Evolutionary conservation across 495 filamentous ascomycete species (phyloP).

Genomic region (Talaromyces adpressus): DNA sequence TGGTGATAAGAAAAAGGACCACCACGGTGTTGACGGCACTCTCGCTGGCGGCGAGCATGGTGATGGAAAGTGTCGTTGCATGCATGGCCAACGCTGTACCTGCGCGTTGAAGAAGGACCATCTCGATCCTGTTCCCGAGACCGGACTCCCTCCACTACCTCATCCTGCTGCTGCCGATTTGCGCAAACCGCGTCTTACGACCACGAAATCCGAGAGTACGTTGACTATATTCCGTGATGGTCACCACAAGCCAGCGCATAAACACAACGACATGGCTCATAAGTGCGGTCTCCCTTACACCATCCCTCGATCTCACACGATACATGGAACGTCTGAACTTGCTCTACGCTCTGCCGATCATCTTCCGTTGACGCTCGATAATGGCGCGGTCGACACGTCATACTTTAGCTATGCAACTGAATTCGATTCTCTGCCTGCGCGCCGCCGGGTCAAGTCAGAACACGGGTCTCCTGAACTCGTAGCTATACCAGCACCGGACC

Average conservation of each 20-base stretch:
- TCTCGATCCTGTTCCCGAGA: conserved; percentile 68
- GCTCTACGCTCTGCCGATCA: conserved; percentile 66
- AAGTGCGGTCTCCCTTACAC: conserved; percentile 77
- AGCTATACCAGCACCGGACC: conserved; percentile 27
- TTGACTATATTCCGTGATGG: conserved; percentile 87
- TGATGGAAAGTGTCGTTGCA: conserved; percentile 68
- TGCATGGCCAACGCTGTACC: conserved; percentile 83
- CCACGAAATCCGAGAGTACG: conserved; percentile 74
- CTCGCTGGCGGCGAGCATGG: conserved; percentile 46
- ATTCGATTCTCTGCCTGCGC: conserved; percentile 39
- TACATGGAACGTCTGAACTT: conserved; percentile 51
- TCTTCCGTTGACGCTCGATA: conserved; percentile 38
- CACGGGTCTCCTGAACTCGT: conserved; percentile 62
- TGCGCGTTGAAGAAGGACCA: conserved; percentile 90
- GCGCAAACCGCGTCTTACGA: conserved; percentile 66
- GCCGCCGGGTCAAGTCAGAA: conserved; percentile 58
- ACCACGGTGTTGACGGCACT: conserved; percentile 52
- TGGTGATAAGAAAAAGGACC: conserved; percentile 71
- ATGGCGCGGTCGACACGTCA: conserved; percentile 6
- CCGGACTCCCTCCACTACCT: conserved; percentile 35
- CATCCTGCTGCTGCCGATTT: conserved; percentile 42
- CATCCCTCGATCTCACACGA: conserved; percentile 64
- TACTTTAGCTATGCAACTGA: conserved; percentile 26
- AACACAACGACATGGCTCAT: conserved; percentile 80
- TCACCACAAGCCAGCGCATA: conserved; percentile 88